Base-by-base conservation (phyloP, 106 monocot genomes). In the Acanthochlamys bracteata region DNA sequence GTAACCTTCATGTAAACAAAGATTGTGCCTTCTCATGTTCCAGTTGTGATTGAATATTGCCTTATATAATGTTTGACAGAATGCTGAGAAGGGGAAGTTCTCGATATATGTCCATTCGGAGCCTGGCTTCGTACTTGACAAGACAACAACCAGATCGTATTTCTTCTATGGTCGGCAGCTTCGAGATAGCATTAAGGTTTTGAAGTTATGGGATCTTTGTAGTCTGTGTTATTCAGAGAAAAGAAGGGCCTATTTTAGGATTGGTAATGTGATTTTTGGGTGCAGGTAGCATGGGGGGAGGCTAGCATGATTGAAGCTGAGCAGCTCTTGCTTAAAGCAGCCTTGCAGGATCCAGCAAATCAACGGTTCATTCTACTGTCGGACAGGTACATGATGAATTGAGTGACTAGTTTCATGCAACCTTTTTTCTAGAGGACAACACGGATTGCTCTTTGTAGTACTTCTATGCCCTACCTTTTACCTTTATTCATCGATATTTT, bases 231-330 rank as follows among this genome's bases (percentile, higher is more conserved):
- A 23, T 56, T 23, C n/a, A 3, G n/a, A 8, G 56, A 21, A 15
- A 11, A 26, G 20, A 20, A 19, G 51, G 46, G 45, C 12, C 0
- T 51, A 47, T 70, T 55, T 33, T 39, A 61, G 39, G 0, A 25
- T 19, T 58, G 55, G 59, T 19, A 33, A 8, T 41, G 2, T 12
- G 41, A 55, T 16, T 60, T 10, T 61, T 55, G 39, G 11, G 20
- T 82, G 76, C 56, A 96, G 96, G 90, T 96, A 60, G 75, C 42
- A 20, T 96, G 96, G 96, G 96, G 96, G 41, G 96, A 83, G 61
- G 65, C 96, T 0, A 96, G 76, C 51, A 96, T 96, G 96, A 85
- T 96, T 42, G 80, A 96, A 71, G 96, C 91, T 0, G 96, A 96
- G 78, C 57, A 84, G 10, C 15, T 79, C 63, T 42, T 96, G 68